Base-by-base conservation (phyloP, 2,329 filamentous ascomycete species). In the Nectriaceae sp. region DNA sequence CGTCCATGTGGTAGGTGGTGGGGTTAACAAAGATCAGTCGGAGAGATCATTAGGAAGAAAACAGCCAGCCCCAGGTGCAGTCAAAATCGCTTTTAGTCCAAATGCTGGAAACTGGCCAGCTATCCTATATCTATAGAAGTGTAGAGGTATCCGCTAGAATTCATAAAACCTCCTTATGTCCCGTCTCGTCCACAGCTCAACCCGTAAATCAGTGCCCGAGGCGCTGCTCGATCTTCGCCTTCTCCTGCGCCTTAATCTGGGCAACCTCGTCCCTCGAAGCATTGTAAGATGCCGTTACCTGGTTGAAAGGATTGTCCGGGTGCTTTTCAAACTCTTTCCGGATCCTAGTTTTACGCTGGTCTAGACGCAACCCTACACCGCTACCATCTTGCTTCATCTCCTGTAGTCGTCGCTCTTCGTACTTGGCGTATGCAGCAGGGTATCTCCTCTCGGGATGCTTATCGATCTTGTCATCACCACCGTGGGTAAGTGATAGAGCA, bases 271-370 rank as follows among this genome's bases (percentile, higher is more conserved):
- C 89, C 70, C 83, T 87, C 19, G 79, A 82, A 45, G 89, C 83
- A 70, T 99, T 89, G 72, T 90, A 95, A 3, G 77, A 70, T 2
- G 84, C 89, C 43, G 76, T 83, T 15, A 87, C 85, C 74, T 96
- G 90, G 73, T 96, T 96, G 74, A 96, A 94, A 13, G 94, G 94
- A 70, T 99, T 99, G 62, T 97, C 93, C 2, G 89, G 87, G 64
- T 88, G 89, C 77, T 90, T 95, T 71, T 96, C 88, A 69, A 97
- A 99, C 74, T 97, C 94, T 77, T 96, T 95, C 54, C 82, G 74
- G 58, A 96, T 89, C 65, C 86, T 79, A 55, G 93, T 88, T 63
- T 92, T 85, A 71, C 89, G 87, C 80, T 97, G 92, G 60, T 95
- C 83, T 60, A 89, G 77, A 48, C 92, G 78, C 65, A 97, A 70